Evolutionary conservation across 805 yeast species (phyloP).

Genomic region (Lipomyces yamanashiensis): DNA sequence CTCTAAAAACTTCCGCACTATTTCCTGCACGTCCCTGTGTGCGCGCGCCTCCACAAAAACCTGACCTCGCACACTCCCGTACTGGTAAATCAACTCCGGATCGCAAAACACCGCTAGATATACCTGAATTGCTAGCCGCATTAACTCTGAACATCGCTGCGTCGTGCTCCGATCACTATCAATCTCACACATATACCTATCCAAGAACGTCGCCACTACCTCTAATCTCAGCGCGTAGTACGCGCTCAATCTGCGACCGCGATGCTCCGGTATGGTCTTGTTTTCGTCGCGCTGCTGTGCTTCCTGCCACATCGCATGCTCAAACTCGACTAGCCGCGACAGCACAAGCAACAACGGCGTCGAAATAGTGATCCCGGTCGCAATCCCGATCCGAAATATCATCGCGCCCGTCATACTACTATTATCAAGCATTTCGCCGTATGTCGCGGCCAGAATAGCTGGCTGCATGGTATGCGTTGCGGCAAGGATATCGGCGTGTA

Average conservation of each 20-base stretch:
- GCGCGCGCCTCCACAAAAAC: slow-evolving; percentile 14
- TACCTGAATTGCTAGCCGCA: slow-evolving; percentile 16
- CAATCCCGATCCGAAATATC: slow-evolving; percentile 17
- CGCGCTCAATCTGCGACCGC: not conserved
- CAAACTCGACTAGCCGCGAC: slow-evolving; percentile 17
- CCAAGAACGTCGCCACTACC: slow-evolving; percentile 10
- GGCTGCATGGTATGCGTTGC: slow-evolving; percentile 8
- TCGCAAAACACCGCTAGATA: slow-evolving; percentile 18
- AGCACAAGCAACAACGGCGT: slow-evolving; percentile 23
- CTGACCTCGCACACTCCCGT: slow-evolving; percentile 7
- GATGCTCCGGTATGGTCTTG: not conserved
- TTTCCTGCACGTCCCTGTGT: not conserved
- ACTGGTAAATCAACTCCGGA: slow-evolving; percentile 3
- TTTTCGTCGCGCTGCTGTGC: not conserved
- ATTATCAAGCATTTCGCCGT: slow-evolving; percentile 18
- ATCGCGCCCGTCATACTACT: slow-evolving; percentile 5
- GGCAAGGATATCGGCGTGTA: slow-evolving; percentile 22
- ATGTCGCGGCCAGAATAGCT: slow-evolving; percentile 16
- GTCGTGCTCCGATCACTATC: slow-evolving; percentile 18
- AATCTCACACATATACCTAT: not conserved
- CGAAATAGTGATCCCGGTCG: slow-evolving; percentile 19
- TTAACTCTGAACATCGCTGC: slow-evolving; percentile 20
- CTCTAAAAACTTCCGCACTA: slow-evolving; percentile 2
- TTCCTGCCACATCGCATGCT: slow-evolving; percentile 15
- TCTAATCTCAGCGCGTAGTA: slow-evolving; percentile 6